These are phyloP conservation scores for Trametes cubensis DNA, from an alignment of 768 basidiomycete species.

Conservation along the genomic window DNA sequence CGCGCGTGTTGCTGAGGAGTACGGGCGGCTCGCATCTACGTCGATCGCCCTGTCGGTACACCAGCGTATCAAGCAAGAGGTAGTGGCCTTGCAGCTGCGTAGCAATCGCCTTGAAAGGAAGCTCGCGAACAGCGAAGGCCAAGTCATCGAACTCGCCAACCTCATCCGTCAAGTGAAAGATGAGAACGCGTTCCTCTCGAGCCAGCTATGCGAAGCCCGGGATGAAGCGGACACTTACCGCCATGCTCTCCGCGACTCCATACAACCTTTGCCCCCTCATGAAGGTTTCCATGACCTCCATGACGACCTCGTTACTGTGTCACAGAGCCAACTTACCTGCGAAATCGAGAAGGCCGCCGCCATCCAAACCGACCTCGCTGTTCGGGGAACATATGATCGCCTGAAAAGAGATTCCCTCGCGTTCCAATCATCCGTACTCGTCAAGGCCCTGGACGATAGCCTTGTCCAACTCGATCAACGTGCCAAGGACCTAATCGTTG, in stretches of 20 bases:
- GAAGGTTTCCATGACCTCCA: not conserved
- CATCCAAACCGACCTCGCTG: conserved; percentile 9
- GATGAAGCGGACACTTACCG: conserved; percentile 24
- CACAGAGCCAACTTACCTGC: not conserved
- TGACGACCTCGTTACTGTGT: not conserved
- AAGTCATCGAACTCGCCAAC: conserved; percentile 64
- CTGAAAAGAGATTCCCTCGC: conserved; percentile 29
- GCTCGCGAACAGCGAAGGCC: conserved; percentile 66
- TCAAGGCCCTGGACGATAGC: conserved; percentile 25
- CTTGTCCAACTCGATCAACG: conserved; percentile 27
- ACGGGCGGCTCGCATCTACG: conserved; percentile 36
- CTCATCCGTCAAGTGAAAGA: conserved; percentile 62
- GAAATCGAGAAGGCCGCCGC: conserved; percentile 2
- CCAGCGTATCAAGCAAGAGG: conserved; percentile 30
- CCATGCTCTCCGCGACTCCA: conserved; percentile 1
- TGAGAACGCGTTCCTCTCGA: conserved; percentile 48
- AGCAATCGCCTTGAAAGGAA: conserved; percentile 64
- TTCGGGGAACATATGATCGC: conserved; percentile 24
- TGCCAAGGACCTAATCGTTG: conserved; percentile 42
- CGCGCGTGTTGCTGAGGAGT: conserved; percentile 51
- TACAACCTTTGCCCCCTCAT: not conserved
- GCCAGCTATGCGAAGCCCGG: conserved; percentile 28
- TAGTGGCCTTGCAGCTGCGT: conserved; percentile 47
- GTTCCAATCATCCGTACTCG: conserved; percentile 22
- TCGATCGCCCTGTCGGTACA: conserved; percentile 29